These are phyloP conservation scores for Tagetes patula DNA, from an alignment of 129 eudicot genomes.

Conservation along the genomic window DNA sequence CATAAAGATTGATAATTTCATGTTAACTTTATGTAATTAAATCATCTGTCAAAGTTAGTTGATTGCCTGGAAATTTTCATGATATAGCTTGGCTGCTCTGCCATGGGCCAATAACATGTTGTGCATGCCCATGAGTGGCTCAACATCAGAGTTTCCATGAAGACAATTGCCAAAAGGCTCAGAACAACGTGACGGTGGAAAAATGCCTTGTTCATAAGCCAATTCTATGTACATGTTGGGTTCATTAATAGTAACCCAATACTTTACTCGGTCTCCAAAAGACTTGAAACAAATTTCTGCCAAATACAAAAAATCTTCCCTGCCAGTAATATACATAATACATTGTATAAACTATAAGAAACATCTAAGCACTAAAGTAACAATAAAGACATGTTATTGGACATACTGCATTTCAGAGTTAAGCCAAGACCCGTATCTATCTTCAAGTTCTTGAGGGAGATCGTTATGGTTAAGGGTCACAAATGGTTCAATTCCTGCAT, in stretches of 20 bases:
- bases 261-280: constrained; percentile 82
- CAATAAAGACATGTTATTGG: neutral
- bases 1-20: neutral
- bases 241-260: constrained; percentile 77
- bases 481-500: constrained; percentile 69
- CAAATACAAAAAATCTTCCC: constrained; percentile 72
- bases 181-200: constrained; percentile 81
- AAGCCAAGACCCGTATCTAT: constrained; percentile 76
- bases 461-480: constrained; percentile 75
- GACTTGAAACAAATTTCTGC: constrained; percentile 60
- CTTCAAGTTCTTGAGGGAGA: constrained; percentile 77
- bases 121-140: constrained; percentile 69
- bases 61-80: constrained; percentile 56
- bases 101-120: constrained; percentile 88
- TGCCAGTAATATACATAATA: constrained; percentile 23
- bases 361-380: neutral
- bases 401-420: constrained; percentile 69
- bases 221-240: constrained; percentile 52
- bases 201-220: constrained; percentile 42
- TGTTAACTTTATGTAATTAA: neutral
- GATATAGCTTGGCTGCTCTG: constrained; percentile 65
- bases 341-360: neutral
- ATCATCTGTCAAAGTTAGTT: neutral
- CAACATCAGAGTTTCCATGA: constrained; percentile 67
- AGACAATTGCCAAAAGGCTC: constrained; percentile 73